Percentiles rank a stretch among this genome's conserved stretches.
Evolutionary conservation across 1,139 yeast species (phyloP).

Genomic region (Scheffersomyces quercinus): DNA sequence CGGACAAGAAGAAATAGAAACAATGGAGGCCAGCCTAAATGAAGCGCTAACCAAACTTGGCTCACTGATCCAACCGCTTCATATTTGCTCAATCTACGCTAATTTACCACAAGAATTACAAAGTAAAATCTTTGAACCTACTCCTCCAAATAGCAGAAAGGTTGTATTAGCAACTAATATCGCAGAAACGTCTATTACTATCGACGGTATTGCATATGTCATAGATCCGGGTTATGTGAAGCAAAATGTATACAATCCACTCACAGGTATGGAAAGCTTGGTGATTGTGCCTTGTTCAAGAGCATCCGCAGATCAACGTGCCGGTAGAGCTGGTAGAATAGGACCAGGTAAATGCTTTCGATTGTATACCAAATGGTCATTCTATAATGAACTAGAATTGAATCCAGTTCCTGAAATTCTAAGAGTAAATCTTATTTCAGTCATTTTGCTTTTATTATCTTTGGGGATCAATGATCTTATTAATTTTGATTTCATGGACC

Average conservation of each 20-base stretch:
- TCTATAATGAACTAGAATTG: constrained; percentile 69
- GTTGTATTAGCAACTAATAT: constrained; percentile 94
- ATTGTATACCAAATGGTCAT: constrained; percentile 85
- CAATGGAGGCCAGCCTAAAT: constrained; percentile 66
- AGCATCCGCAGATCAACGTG: constrained; percentile 94
- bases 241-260: constrained; percentile 77
- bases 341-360: constrained; percentile 96
- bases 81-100: constrained; percentile 89
- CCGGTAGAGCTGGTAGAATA: constrained; percentile 97
- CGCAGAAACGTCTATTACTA: constrained; percentile 95
- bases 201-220: constrained; percentile 86
- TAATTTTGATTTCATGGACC: constrained; percentile 85
- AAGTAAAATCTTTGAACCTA: constrained; percentile 79
- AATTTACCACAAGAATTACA: constrained; percentile 86
- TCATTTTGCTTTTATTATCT: constrained; percentile 71
- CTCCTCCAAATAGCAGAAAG: constrained; percentile 76
- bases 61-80: constrained; percentile 57
- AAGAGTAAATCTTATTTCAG: constrained; percentile 76
- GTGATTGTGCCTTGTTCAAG: constrained; percentile 85
- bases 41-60: constrained; percentile 71
- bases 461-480: constrained; percentile 81
- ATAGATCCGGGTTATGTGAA: constrained; percentile 94
- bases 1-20: constrained; percentile 94
- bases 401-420: constrained; percentile 89
- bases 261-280: constrained; percentile 87